Conservation (phyloP, 345 rosid genomes). For the Xanthoceras sorbifolium region DNA sequence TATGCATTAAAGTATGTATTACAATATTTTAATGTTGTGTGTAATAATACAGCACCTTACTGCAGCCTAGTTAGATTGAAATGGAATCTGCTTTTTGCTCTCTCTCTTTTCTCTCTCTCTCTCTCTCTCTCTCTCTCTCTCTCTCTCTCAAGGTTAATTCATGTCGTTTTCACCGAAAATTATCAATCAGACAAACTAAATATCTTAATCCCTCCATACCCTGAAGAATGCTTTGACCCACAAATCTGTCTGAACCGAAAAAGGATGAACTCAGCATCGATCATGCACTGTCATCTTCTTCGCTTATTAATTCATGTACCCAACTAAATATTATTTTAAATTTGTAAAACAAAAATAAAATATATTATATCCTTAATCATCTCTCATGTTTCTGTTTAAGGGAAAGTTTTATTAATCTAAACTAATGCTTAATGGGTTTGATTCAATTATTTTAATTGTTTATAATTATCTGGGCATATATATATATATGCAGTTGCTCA, state of each 20-base stretch:
- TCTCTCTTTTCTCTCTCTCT: conserved; percentile 16
- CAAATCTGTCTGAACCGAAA: conserved; percentile 34
- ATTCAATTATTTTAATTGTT: not conserved
- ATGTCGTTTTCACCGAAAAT: conserved; percentile 42
- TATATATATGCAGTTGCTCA: not conserved
- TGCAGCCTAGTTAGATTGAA: conserved; percentile 26
- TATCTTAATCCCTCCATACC: conserved; percentile 29
- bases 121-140: conserved; percentile 14
- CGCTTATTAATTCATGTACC: not conserved
- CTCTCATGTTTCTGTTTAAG: not conserved
- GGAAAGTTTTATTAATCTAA: not conserved
- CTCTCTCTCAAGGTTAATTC: conserved; percentile 36
- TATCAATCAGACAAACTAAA: conserved; percentile 43
- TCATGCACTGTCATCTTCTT: conserved; percentile 10
- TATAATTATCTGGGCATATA: not conserved
- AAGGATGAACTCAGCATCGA: conserved; percentile 19
- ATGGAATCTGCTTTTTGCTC: conserved; percentile 40
- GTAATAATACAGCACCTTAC: conserved; percentile 3
- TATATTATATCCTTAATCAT: not conserved
- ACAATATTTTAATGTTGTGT: conserved; percentile 4
- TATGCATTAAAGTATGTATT: not conserved
- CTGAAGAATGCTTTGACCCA: conserved; percentile 42
- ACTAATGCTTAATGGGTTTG: not conserved
- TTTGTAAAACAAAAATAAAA: not conserved
- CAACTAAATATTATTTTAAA: not conserved